These are phyloP conservation scores for Auriscalpium vulgare DNA, from an alignment of 768 basidiomycete genomes.

Conservation along the genomic window DNA sequence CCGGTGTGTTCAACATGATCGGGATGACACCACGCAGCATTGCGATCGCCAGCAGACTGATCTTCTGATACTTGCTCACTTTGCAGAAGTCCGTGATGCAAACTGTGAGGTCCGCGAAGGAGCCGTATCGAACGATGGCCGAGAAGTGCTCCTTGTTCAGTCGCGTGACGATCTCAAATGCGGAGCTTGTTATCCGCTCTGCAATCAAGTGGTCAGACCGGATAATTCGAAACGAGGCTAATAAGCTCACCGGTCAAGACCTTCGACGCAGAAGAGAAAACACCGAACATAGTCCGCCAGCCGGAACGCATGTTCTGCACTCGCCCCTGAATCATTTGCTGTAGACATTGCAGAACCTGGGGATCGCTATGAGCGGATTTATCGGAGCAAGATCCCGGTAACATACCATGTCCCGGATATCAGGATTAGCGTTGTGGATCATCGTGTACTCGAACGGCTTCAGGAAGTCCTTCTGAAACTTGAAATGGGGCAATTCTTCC, in stretches of 20 bases:
- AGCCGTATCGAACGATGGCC: constrained; percentile 86
- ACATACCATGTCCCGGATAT: constrained; percentile 89
- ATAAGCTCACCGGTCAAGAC: constrained; percentile 65
- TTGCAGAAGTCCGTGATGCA: constrained; percentile 99
- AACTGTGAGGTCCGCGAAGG: constrained; percentile 92
- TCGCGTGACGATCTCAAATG: constrained; percentile 92
- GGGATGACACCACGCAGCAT: constrained; percentile 93
- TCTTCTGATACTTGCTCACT: constrained; percentile 98
- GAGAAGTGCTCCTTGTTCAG: constrained; percentile 87
- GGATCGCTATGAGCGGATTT: background rate
- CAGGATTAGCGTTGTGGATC: constrained; percentile 92
- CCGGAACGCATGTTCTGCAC: constrained; percentile 95
- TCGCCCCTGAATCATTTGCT: constrained; percentile 97
- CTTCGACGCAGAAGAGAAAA: constrained; percentile 93
- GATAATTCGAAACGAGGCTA: background rate
- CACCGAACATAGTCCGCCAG: constrained; percentile 99
- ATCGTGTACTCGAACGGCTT: constrained; percentile 98
- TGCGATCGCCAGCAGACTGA: constrained; percentile 90
- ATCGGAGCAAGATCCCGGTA: background rate
- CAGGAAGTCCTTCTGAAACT: constrained; percentile 98
- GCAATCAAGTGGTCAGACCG: constrained; percentile 5
- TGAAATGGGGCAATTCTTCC: constrained; percentile 95
- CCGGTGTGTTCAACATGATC: constrained; percentile 80
- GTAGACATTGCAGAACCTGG: constrained; percentile 92
- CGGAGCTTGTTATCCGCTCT: constrained; percentile 89